Evolutionary conservation across 2,329 filamentous ascomycete species (phyloP), one percentile per base, ranked within the genome.

Genomic region (Chaetomium sp.): DNA sequence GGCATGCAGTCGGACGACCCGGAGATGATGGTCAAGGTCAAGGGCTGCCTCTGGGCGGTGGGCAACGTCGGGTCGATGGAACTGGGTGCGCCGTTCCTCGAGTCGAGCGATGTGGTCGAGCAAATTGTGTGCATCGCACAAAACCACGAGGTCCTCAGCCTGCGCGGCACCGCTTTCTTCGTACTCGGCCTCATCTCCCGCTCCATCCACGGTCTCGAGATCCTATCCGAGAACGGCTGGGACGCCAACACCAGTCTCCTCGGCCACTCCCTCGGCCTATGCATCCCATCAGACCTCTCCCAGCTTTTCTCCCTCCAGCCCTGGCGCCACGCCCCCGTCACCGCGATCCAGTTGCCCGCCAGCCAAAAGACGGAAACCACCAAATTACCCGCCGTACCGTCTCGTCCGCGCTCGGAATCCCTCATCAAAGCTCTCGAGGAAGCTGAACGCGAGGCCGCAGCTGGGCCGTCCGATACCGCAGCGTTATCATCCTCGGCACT

Each of bases 61-160:
- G 94, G 94, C 32, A 99, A 99, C 64, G 92, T 99, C 40, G 94
- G 94, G 0, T 96, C 91, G 0, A 97, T 99, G 91, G 92, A 97
- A 65, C 83, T 96, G 1, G 94, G 94, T 1, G 92, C 92, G 1
- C 91, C 91, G 0, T 99, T 99, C 69, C 78, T 99, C 3, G 94
- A 96, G 71, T 86, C 88, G 54, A 89, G 85, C 40, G 89, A 96
- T 62, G 90, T 97, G 40, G 90, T 97, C 14, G 83, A 87, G 66
- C 83, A 87, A 60, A 92, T 99, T 59, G 84, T 97, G 47, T 79
- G 84, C 60, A 96, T 99, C 67, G 94, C 94, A 1, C 89, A 96
- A 69, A 76, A 78, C 34, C 91, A 94, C 43, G 85, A 91, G 62
- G 88, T 99, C 49, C 87, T 99, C 84, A 95, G 90, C 56, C 79